Percentiles rank a stretch among this genome's conserved stretches.
Evolutionary conservation across 805 yeast genomes (phyloP).

Genomic region (Peterozyma xylosa): DNA sequence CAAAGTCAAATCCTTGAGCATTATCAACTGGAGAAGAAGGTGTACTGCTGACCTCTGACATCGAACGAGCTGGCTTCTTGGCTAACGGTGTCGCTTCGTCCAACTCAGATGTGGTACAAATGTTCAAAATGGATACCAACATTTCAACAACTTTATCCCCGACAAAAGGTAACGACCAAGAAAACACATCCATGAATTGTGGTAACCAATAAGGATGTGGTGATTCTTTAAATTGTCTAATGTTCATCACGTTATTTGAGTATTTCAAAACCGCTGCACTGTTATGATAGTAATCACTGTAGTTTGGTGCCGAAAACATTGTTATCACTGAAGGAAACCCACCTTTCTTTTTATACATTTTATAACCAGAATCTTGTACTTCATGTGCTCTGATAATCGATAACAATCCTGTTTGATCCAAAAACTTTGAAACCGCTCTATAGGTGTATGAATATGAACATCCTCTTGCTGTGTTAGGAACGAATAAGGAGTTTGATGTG

Average conservation of each 20-base stretch:
- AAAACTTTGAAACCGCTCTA: slow-evolving; percentile 70
- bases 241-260: slow-evolving; percentile 88
- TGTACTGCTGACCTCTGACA: slow-evolving; percentile 14
- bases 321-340: slow-evolving; percentile 90
- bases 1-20: slow-evolving; percentile 15
- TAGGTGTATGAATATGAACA: slow-evolving; percentile 89
- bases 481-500: slow-evolving; percentile 33
- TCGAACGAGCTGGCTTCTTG: slow-evolving; percentile 27
- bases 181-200: slow-evolving; percentile 92
- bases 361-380: slow-evolving; percentile 95
- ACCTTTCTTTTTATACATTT: slow-evolving; percentile 81
- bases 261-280: slow-evolving; percentile 93
- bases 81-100: slow-evolving; percentile 62
- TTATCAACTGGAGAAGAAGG: slow-evolving; percentile 9
- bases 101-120: slow-evolving; percentile 92
- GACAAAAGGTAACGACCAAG: slow-evolving; percentile 96
- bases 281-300: slow-evolving; percentile 85
- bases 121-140: slow-evolving; percentile 80
- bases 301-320: slow-evolving; percentile 92
- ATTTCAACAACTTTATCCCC: slow-evolving; percentile 95
- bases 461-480: slow-evolving; percentile 74
- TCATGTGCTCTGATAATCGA: slow-evolving; percentile 94
- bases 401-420: slow-evolving; percentile 68
- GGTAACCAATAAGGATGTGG: slow-evolving; percentile 98
- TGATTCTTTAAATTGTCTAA: slow-evolving; percentile 84